Conservation (phyloP, 495 filamentous ascomycete species). For the Daldinia childiae region DNA sequence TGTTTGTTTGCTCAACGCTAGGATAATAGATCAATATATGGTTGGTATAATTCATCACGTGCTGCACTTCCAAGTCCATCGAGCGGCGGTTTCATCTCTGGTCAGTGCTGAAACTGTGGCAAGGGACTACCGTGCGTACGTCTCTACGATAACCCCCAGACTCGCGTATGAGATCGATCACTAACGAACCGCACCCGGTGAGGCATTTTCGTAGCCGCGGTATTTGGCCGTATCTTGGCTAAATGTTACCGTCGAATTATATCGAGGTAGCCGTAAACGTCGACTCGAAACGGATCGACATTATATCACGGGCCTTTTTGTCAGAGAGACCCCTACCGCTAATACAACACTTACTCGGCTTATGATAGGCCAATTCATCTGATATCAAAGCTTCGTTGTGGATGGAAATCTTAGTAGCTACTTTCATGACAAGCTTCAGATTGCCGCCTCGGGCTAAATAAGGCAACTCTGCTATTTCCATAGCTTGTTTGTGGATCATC, state of each 20-base stretch:
- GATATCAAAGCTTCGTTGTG: constrained; percentile 33
- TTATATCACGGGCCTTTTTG: constrained; percentile 39
- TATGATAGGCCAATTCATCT: constrained; percentile 38
- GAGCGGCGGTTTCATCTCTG: constrained; percentile 35
- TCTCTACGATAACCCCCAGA: constrained; percentile 21
- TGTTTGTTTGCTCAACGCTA: constrained; percentile 29
- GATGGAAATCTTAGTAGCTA: constrained; percentile 34
- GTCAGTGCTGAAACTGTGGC: constrained; percentile 41
- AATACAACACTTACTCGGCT: constrained; percentile 21
- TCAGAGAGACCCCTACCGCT: constrained; percentile 34
- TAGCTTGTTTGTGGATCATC: constrained; percentile 22
- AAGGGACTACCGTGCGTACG: constrained; percentile 27
- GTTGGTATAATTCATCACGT: constrained; percentile 27
- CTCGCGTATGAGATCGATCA: constrained; percentile 32
- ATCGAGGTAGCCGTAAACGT: constrained; percentile 35
- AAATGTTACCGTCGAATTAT: constrained; percentile 25
- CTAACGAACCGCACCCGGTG: constrained; percentile 19
- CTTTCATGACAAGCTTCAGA: constrained; percentile 25
- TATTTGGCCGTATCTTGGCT: constrained; percentile 28
- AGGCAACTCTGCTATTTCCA: constrained; percentile 11
- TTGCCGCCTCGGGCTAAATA: constrained; percentile 28
- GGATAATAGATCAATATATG: neutral
- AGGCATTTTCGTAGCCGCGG: constrained; percentile 38
- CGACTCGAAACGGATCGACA: constrained; percentile 44
- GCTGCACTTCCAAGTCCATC: constrained; percentile 27